Conservation (phyloP, 2,329 filamentous ascomycete genomes). For the Colletotrichum falcatum region DNA sequence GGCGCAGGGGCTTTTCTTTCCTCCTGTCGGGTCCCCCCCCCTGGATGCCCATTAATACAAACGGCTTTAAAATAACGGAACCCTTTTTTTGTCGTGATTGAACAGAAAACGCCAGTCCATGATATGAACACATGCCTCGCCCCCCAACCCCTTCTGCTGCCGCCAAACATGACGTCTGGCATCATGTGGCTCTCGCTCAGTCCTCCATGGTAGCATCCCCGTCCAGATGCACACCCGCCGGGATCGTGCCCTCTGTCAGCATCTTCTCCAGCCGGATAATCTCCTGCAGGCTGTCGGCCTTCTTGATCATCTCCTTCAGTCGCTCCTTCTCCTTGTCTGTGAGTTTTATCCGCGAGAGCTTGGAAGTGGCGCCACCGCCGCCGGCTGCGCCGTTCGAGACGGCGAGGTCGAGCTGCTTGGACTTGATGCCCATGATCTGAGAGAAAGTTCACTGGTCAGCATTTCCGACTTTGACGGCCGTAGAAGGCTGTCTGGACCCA, state of each 20-base stretch:
- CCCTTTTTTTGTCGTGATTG: constrained; percentile 12
- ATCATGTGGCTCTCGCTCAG: constrained; percentile 47
- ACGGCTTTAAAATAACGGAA: constrained; percentile 1
- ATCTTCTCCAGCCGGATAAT: constrained; percentile 93
- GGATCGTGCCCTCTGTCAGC: constrained; percentile 88
- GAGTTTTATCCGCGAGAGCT: constrained; percentile 82
- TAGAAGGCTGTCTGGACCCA: background rate
- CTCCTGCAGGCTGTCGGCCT: constrained; percentile 89
- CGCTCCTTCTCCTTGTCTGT: constrained; percentile 89
- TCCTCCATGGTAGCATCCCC: constrained; percentile 71
- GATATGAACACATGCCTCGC: background rate
- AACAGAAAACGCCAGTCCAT: constrained; percentile 32
- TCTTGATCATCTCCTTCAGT: constrained; percentile 87
- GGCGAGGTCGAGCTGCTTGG: constrained; percentile 74
- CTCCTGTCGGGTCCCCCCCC: background rate
- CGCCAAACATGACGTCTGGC: background rate
- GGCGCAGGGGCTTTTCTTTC: background rate
- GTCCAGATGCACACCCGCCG: constrained; percentile 70
- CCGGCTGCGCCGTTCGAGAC: constrained; percentile 56
- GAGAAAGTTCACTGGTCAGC: background rate
- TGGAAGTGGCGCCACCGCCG: constrained; percentile 60
- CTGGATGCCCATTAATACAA: background rate
- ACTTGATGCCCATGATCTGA: constrained; percentile 86
- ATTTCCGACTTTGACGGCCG: background rate
- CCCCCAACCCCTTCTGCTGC: background rate